Evolutionary conservation across 495 filamentous ascomycete species (phyloP), one percentile per base, ranked within the genome.

Genomic region (Penicillium pulvis): DNA sequence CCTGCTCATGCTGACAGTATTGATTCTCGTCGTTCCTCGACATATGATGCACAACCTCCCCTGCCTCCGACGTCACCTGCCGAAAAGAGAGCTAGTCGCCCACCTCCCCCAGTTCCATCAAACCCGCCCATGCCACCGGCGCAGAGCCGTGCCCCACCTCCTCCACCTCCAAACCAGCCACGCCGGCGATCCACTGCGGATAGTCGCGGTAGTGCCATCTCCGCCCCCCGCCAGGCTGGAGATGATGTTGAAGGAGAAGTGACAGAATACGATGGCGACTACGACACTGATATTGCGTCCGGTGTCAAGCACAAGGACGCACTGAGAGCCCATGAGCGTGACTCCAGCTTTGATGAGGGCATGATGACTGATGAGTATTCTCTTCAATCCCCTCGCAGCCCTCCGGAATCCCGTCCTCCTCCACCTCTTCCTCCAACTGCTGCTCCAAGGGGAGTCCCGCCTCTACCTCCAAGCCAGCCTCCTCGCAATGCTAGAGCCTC

Each of bases 241-340:
- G 82, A 85, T 30, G 88, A 90, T 42, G 89, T 82, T 17, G 90
- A 85, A 58, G 90, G 93, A 44, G 92, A 94, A 67, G 79, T 91
- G 36, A 96, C 90, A 2, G 94, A 97, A 71, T 98, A 98, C 68
- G 94, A 98, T 71, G 94, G 93, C 19, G 94, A 98, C 68, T 98
- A 98, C 70, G 94, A 98, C 63, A 98, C 94, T 41, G 94, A 98
- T 71, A 97, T 98, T 62, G 93, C 90, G 2, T 89, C 95, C 45
- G 87, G 91, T 30, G 92, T 85, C 10, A 88, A 89, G 42, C 89
- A 94, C 69, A 94, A 95, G 73, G 94, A 97, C 76, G 93, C 94
- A 4, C 71, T 98, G 55, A 95, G 91, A 65, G 70, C 90, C 19
- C 91, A 96, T 73, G 86, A 83, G 31, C 83, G 87, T 45, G 91